phyloP scores from a whole-genome alignment of 164 flowering plant genomes.

The Vitis cinerea region DNA sequence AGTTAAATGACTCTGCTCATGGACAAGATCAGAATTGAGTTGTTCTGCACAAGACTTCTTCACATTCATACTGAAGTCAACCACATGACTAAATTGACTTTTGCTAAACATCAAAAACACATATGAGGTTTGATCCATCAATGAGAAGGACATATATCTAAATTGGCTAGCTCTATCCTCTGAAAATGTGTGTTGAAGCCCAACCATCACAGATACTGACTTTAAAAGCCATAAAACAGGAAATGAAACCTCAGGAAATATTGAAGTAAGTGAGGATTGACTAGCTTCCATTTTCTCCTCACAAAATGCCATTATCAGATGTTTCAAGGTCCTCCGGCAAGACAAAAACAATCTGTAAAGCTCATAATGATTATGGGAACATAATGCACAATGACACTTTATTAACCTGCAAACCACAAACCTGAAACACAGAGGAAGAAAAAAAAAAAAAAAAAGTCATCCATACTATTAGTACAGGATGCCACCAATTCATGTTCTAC shows the following conservation, averaged over 20 bases:
- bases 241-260: slow-evolving; percentile 32
- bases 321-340: slow-evolving; percentile 73
- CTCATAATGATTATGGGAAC: slow-evolving; percentile 20
- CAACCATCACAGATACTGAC: slow-evolving; percentile 47
- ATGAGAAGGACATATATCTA: slow-evolving; percentile 41
- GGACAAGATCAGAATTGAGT: slow-evolving; percentile 5
- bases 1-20: slow-evolving; percentile 11
- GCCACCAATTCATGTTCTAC: no score
- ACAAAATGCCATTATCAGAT: slow-evolving; percentile 41
- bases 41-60: slow-evolving; percentile 16
- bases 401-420: slow-evolving; percentile 44
- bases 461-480: neutral
- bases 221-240: slow-evolving; percentile 64
- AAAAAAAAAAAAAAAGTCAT: no score
- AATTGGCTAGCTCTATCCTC: slow-evolving; percentile 28
- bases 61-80: slow-evolving; percentile 12
- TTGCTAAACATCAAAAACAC: slow-evolving; percentile 48
- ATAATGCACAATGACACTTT: slow-evolving; percentile 18
- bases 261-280: slow-evolving; percentile 25
- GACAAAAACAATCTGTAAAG: slow-evolving; percentile 51
- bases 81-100: slow-evolving; percentile 30
- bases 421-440: slow-evolving; percentile 43
- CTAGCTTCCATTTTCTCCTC: slow-evolving; percentile 36
- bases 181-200: slow-evolving; percentile 27
- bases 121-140: slow-evolving; percentile 79